Evolutionary conservation across 2,329 filamentous ascomycete genomes (phyloP).

Genomic region (Nemania abortiva): DNA sequence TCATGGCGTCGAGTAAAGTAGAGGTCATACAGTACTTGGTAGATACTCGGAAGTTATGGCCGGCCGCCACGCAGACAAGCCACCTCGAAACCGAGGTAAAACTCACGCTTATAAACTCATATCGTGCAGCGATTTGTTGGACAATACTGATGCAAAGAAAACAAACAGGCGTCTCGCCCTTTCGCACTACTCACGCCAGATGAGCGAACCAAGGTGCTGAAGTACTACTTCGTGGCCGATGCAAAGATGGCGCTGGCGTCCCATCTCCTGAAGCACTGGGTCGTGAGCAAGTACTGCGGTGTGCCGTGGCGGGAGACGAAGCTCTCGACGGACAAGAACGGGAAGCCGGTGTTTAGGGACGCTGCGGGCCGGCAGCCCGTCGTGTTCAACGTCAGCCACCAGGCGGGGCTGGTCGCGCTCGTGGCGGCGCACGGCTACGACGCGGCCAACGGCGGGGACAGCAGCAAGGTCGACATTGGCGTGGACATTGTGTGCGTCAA

Average conservation of each 20-base stretch:
- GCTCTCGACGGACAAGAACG: slow-evolving; percentile 66
- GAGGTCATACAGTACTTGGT: slow-evolving; percentile 71
- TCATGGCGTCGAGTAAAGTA: slow-evolving; percentile 49
- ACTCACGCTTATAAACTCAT: background rate
- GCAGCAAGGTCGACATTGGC: slow-evolving; percentile 65
- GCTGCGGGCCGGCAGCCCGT: slow-evolving; percentile 61
- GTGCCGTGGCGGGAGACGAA: slow-evolving; percentile 71
- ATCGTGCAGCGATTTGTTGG: background rate
- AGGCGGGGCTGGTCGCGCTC: slow-evolving; percentile 79
- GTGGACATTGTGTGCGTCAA: slow-evolving; percentile 81
- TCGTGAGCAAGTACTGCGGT: slow-evolving; percentile 68
- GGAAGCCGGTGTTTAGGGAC: slow-evolving; percentile 66
- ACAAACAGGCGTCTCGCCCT: slow-evolving; percentile 68
- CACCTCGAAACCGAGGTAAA: slow-evolving; percentile 62
- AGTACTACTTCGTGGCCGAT: slow-evolving; percentile 76
- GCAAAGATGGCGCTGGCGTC: slow-evolving; percentile 81
- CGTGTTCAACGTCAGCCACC: slow-evolving; percentile 83
- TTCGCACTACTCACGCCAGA: slow-evolving; percentile 64
- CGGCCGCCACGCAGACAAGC: slow-evolving; percentile 61
- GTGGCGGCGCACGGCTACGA: slow-evolving; percentile 63
- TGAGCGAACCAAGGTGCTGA: slow-evolving; percentile 69
- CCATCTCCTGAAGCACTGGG: slow-evolving; percentile 78
- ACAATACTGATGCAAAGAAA: slow-evolving; percentile 15
- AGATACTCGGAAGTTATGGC: slow-evolving; percentile 71
- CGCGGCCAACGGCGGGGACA: slow-evolving; percentile 28